Conservation (phyloP, 2,329 filamentous ascomycete species). For the Exophiala viscosa region DNA sequence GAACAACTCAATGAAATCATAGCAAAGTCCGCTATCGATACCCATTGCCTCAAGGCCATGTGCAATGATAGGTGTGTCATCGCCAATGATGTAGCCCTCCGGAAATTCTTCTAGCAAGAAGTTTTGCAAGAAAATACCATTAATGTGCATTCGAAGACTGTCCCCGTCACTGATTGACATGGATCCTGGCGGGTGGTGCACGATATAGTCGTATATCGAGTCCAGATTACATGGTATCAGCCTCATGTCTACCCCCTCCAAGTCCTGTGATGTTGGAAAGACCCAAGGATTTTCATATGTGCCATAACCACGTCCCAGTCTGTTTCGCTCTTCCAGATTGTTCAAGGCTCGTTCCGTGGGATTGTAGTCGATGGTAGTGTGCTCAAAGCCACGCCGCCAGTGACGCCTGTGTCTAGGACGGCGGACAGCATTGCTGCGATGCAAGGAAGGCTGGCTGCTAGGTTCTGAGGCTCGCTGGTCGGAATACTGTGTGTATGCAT, state of each 20-base stretch:
- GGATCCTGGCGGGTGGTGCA: constrained; percentile 6
- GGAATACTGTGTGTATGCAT: constrained; percentile 14
- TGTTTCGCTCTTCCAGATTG: constrained; percentile 12
- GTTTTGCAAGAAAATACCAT: constrained; percentile 24
- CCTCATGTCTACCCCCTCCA: constrained; percentile 9
- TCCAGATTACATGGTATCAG: constrained; percentile 19
- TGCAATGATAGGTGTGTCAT: constrained; percentile 17
- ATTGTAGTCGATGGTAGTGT: constrained; percentile 17
- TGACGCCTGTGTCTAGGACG: constrained; percentile 15
- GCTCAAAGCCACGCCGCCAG: constrained; percentile 18
- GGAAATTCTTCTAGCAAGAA: constrained; percentile 24
- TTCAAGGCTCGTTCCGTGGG: constrained; percentile 17
- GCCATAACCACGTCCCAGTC: constrained; percentile 21
- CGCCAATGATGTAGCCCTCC: constrained; percentile 24
- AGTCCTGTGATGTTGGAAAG: constrained; percentile 8
- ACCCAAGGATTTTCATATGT: constrained; percentile 25
- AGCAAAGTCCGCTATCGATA: constrained; percentile 11
- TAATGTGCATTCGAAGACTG: constrained; percentile 20
- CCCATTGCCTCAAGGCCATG: constrained; percentile 4
- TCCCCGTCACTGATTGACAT: constrained; percentile 9
- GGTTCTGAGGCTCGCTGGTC: background rate
- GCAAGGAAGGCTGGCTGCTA: constrained; percentile 12
- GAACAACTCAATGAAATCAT: constrained; percentile 12
- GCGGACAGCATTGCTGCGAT: constrained; percentile 29
- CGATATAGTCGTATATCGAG: constrained; percentile 14